Percentiles rank a stretch among this genome's conserved stretches.
These are phyloP conservation scores for Huntiella savannae DNA, from an alignment of 2,329 filamentous ascomycete species.

Conservation along the genomic window DNA sequence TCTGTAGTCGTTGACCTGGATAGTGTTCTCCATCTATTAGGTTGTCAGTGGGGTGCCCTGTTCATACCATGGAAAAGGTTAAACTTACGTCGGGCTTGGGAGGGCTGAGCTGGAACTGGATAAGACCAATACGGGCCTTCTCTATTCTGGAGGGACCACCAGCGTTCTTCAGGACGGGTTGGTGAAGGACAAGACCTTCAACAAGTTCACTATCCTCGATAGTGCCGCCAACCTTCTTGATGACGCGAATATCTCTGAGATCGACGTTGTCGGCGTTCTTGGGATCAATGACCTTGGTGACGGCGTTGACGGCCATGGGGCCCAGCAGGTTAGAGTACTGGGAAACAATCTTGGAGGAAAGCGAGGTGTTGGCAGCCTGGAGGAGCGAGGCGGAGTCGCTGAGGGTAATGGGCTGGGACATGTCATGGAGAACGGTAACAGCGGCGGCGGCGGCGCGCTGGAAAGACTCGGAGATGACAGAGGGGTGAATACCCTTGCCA, in stretches of 20 bases:
- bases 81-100: slow-evolving; percentile 77
- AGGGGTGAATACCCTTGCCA: slow-evolving; percentile 87
- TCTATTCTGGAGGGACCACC: slow-evolving; percentile 85
- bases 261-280: slow-evolving; percentile 95
- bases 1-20: slow-evolving; percentile 96
- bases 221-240: slow-evolving; percentile 95
- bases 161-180: slow-evolving; percentile 82
- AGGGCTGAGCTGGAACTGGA: slow-evolving; percentile 96
- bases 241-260: slow-evolving; percentile 83
- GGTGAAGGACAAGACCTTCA: slow-evolving; percentile 80
- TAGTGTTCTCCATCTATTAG: slow-evolving; percentile 89
- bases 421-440: slow-evolving; percentile 77
- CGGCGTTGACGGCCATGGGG: slow-evolving; percentile 95
- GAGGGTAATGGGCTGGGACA: slow-evolving; percentile 85
- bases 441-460: slow-evolving; percentile 81
- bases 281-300: slow-evolving; percentile 86
- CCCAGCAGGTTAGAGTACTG: slow-evolving; percentile 88
- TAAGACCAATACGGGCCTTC: slow-evolving; percentile 90
- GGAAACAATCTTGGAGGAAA: slow-evolving; percentile 96
- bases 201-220: slow-evolving; percentile 98
- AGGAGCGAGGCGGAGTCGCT: slow-evolving; percentile 76
- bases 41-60: not conserved
- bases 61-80: not conserved
- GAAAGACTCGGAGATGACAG: slow-evolving; percentile 93
- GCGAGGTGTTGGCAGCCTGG: slow-evolving; percentile 88